Percentiles rank a stretch among this genome's conserved stretches.
Evolutionary conservation across 805 yeast genomes (phyloP).

Genomic region (Wickerhamiella spandovensis): DNA sequence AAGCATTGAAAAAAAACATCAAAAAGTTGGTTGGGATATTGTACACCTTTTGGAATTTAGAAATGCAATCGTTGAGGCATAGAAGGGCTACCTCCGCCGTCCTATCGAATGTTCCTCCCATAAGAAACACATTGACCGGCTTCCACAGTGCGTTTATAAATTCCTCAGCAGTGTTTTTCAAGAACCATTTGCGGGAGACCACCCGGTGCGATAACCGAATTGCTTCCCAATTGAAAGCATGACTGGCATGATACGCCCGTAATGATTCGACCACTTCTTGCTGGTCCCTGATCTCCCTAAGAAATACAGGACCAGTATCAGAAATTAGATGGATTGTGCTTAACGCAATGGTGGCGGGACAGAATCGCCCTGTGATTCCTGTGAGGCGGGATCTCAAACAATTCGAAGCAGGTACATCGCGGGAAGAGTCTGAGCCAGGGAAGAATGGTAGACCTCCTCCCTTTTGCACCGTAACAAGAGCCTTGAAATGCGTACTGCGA

Average conservation of each 20-base stretch:
- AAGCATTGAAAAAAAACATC: neutral
- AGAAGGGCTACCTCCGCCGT: neutral
- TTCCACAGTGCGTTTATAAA: neutral
- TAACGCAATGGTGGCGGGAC: neutral
- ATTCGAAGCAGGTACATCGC: neutral
- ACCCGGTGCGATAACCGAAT: neutral
- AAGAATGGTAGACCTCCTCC: neutral
- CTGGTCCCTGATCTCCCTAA: neutral
- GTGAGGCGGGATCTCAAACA: neutral
- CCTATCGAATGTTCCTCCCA: neutral
- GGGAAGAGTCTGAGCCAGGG: neutral
- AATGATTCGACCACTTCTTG: neutral
- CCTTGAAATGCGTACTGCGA: neutral
- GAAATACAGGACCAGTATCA: neutral
- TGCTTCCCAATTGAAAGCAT: neutral
- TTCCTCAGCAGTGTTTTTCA: neutral
- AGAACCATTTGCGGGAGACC: neutral
- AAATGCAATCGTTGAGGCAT: neutral
- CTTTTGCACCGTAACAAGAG: neutral
- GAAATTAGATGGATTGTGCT: neutral
- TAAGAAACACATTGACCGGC: neutral
- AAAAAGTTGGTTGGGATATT: neutral
- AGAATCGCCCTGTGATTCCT: neutral
- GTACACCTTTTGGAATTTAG: neutral
- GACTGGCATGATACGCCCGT: neutral